These are phyloP conservation scores for Diaporthe sp. DNA, from an alignment of 2,329 filamentous ascomycete species.

Conservation along the genomic window DNA sequence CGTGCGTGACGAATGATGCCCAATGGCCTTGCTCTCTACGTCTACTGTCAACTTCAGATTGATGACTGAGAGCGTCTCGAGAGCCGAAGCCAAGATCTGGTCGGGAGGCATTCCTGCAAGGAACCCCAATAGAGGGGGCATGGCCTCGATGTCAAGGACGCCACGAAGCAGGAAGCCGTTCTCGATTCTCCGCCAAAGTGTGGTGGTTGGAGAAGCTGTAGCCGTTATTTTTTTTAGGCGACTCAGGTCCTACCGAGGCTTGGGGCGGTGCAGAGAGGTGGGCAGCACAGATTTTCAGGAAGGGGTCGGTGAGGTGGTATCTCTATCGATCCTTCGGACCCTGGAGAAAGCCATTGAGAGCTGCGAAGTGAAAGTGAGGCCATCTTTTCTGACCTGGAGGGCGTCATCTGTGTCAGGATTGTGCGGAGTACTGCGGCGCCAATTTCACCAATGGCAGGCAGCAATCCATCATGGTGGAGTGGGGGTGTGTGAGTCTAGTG, in stretches of 20 bases:
- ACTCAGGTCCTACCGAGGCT: conserved; percentile 17
- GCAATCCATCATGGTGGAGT: conserved; percentile 4
- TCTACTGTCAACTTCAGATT: not conserved
- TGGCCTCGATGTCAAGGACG: conserved; percentile 37
- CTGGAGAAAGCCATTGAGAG: not conserved
- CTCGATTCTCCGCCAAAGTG: not conserved
- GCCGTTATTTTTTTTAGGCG: conserved; percentile 22
- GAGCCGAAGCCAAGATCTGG: conserved; percentile 1
- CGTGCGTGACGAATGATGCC: not conserved
- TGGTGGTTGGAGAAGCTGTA: conserved; percentile 11
- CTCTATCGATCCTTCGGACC: conserved; percentile 10
- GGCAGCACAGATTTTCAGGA: not conserved
- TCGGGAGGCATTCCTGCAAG: not conserved
- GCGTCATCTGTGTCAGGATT: conserved; percentile 8
- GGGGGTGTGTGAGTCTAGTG: conserved; percentile 17
- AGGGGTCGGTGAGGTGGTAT: conserved; percentile 7
- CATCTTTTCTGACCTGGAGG: not conserved
- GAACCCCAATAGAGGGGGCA: conserved; percentile 8
- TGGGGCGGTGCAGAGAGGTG: conserved; percentile 6
- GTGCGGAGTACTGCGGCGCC: conserved; percentile 1
- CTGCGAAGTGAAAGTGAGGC: conserved; percentile 8
- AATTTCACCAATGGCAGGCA: conserved; percentile 7
- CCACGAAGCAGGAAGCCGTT: conserved; percentile 37
- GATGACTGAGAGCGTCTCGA: conserved; percentile 14
- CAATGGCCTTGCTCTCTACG: not conserved